Evolutionary conservation across 805 yeast genomes (phyloP), one percentile per base, ranked within the genome.

Genomic region (Hyphopichia homilentoma): DNA sequence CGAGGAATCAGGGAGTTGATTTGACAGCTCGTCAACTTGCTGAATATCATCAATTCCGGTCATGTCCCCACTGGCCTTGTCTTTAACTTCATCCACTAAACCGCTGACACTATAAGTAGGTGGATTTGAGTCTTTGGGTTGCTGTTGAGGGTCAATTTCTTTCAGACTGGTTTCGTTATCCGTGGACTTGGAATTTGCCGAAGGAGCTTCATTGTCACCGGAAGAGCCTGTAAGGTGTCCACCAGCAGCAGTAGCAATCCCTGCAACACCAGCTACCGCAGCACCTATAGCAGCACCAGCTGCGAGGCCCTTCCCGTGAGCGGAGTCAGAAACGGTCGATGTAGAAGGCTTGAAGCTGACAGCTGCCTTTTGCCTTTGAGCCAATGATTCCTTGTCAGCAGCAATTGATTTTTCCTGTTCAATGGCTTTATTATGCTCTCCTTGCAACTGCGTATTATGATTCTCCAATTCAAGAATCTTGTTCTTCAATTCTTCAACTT

Each of bases 401-500:
- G 43, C 43, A 11, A 39, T 41, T 9, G 29, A 32, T 7, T 30
- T 27, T 20, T 47, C 38, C 26, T 48, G 46, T 27, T 44, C 39
- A 24, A 39, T 46, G 7, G 44, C 41, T 9, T 29, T 22, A 20
- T 44, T 41, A 15, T 58, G 40, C 11, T 59, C 57, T 17, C 34
- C 44, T 32, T 48, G 52, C n/a, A 52, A 38, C n/a, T 41, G 33
- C 16, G 33, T 45, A 34, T 58, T 50, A 7, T 45, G 19, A 6
- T 36, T 43, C 31, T 57, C 57, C 11, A 51, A 30, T 21, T 61
- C 66, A 2, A 38, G 31, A 7, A 65, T 43, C 25, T 55, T 42
- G 20, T 38, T 31, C 39, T 55, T 57, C 32, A 64, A 48, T 25
- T 68, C 71, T 31, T 66, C 60, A 32, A 65, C 59, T 47, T 68